Conservation (phyloP, 371 early-diverging fungal species). For the Smittium mucronatum region DNA sequence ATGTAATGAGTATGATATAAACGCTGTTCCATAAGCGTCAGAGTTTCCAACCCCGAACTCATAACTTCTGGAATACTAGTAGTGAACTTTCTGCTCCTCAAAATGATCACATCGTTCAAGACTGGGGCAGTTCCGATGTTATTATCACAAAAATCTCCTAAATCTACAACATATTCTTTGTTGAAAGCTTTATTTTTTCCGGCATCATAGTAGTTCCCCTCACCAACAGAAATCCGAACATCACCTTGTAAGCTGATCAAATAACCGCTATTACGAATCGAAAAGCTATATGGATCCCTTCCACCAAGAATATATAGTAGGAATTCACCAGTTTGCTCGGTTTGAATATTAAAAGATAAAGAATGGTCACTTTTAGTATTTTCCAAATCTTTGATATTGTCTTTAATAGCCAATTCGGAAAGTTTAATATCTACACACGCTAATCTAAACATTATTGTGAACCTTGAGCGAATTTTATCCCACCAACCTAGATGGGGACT, state of each 20-base stretch:
- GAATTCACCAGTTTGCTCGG: slow-evolving; percentile 27
- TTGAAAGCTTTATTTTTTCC: slow-evolving; percentile 2
- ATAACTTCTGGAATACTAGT: slow-evolving; percentile 28
- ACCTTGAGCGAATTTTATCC: slow-evolving; percentile 34
- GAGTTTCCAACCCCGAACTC: neutral
- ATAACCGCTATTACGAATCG: slow-evolving; percentile 27
- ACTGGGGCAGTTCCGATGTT: neutral
- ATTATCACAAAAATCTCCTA: neutral
- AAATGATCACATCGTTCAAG: slow-evolving; percentile 26
- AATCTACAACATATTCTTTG: slow-evolving; percentile 3
- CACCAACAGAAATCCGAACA: slow-evolving; percentile 31
- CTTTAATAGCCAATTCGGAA: slow-evolving; percentile 5
- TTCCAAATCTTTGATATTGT: neutral
- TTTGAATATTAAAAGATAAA: neutral
- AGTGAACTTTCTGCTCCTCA: slow-evolving; percentile 31
- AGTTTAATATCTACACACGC: slow-evolving; percentile 25
- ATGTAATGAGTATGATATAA: neutral
- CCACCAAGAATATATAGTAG: slow-evolving; percentile 31
- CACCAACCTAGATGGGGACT: slow-evolving; percentile 35
- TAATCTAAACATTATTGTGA: slow-evolving; percentile 25
- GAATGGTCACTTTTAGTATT: neutral
- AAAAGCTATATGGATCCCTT: slow-evolving; percentile 31
- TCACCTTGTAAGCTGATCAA: slow-evolving; percentile 35
- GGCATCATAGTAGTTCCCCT: slow-evolving; percentile 14
- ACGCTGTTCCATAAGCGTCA: neutral